These are phyloP conservation scores for Asterophora lycoperdoides DNA, from an alignment of 768 basidiomycete genomes.

Conservation along the genomic window DNA sequence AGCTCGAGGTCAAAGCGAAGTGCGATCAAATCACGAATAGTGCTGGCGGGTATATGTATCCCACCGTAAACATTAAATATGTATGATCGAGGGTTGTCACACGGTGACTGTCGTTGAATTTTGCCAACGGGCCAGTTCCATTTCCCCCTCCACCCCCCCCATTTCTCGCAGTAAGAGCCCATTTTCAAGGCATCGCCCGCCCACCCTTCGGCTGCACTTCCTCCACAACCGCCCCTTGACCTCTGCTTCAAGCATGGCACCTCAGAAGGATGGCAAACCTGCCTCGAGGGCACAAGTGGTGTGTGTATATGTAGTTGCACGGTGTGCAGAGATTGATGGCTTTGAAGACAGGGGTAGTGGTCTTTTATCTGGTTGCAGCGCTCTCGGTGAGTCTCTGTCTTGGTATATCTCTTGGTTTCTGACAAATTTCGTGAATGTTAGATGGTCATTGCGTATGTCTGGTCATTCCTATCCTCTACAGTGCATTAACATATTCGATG, in stretches of 20 bases:
- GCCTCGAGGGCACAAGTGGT: conserved; percentile 46
- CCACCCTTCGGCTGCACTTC: conserved; percentile 4
- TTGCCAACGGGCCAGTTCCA: conserved; percentile 5
- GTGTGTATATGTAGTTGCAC: conserved; percentile 12
- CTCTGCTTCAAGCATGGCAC: conserved; percentile 18
- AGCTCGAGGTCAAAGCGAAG: no score
- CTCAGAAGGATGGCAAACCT: conserved; percentile 27
- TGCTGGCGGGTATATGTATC: no score
- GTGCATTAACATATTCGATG: neutral
- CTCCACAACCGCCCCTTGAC: conserved; percentile 11
- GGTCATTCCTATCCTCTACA: neutral
- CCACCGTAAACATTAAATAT: no score
- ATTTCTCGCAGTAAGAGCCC: conserved; percentile 13
- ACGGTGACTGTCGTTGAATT: neutral
- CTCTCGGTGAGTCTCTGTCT: conserved; percentile 59
- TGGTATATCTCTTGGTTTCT: neutral
- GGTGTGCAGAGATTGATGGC: neutral
- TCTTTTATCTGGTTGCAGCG: conserved; percentile 88
- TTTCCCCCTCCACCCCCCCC: no score
- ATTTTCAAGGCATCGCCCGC: conserved; percentile 10
- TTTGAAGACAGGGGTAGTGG: conserved; percentile 63
- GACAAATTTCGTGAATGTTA: conserved; percentile 26
- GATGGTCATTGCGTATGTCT: conserved; percentile 86
- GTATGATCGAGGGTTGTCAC: no score
- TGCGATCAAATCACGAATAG: no score